phyloP scores from a whole-genome alignment of 2,329 filamentous ascomycete species.

The Aquanectria penicillioides region DNA sequence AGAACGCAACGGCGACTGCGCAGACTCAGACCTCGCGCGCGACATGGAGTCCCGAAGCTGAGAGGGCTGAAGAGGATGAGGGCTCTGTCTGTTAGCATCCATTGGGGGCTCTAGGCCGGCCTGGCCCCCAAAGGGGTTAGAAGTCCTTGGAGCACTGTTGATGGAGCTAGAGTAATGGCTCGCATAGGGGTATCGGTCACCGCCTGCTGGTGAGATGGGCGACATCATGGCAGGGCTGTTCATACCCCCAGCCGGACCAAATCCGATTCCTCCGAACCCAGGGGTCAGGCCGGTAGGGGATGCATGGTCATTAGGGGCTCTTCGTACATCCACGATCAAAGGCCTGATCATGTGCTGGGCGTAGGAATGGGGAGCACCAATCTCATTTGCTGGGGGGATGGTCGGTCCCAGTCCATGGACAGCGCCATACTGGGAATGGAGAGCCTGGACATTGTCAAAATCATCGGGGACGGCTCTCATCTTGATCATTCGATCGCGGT shows the following conservation, averaged over 20 bases:
- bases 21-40: constrained; percentile 65
- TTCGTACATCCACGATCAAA: constrained; percentile 74
- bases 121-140: constrained; percentile 64
- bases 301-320: constrained; percentile 72
- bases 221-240: constrained; percentile 65
- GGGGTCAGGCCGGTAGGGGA: constrained; percentile 75
- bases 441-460: constrained; percentile 75
- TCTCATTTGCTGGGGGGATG: constrained; percentile 60
- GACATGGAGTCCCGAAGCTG: constrained; percentile 67
- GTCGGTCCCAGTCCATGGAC: constrained; percentile 62
- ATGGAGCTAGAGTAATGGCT: constrained; percentile 59
- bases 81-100: constrained; percentile 57
- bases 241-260: constrained; percentile 64
- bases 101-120: constrained; percentile 56
- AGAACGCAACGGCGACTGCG: constrained; percentile 67
- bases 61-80: constrained; percentile 66
- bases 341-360: constrained; percentile 72
- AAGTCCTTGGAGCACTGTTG: constrained; percentile 58
- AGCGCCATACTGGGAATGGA: constrained; percentile 74
- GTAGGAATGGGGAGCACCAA: constrained; percentile 60
- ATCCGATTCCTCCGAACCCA: constrained; percentile 73
- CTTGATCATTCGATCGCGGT: constrained; percentile 76
- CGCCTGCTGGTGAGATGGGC: constrained; percentile 64
- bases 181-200: constrained; percentile 64
- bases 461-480: constrained; percentile 77